Percentiles rank a stretch among this genome's conserved stretches.
phyloP scores from a whole-genome alignment of 2,329 filamentous ascomycete species.

The Bipolaris bicolor region DNA sequence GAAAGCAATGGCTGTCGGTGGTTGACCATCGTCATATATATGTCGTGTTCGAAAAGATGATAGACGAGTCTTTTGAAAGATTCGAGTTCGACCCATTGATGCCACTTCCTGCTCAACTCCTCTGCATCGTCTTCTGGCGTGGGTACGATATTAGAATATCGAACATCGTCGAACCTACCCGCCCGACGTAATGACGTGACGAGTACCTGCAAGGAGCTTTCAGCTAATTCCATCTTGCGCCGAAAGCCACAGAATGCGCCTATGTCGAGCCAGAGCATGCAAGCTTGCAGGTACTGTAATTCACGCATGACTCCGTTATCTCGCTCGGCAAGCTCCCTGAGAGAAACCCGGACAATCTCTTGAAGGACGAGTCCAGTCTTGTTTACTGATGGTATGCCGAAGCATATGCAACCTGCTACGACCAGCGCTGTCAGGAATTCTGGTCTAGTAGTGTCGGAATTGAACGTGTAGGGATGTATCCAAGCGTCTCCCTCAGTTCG shows the following conservation, averaged over 20 bases:
- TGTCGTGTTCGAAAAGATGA: constrained; percentile 31
- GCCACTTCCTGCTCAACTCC: constrained; percentile 67
- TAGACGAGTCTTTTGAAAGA: constrained; percentile 61
- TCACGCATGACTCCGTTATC: constrained; percentile 50
- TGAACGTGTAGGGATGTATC: constrained; percentile 43
- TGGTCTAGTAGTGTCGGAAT: constrained; percentile 27
- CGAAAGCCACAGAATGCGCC: constrained; percentile 63
- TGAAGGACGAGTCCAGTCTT: constrained; percentile 39
- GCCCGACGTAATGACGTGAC: constrained; percentile 61
- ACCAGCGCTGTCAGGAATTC: constrained; percentile 39
- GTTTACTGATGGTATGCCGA: constrained; percentile 39
- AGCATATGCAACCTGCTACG: constrained; percentile 42
- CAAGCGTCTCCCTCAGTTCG: constrained; percentile 41
- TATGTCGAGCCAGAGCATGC: constrained; percentile 57
- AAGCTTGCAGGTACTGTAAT: constrained; percentile 59
- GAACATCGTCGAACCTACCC: constrained; percentile 62
- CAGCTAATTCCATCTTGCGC: constrained; percentile 62
- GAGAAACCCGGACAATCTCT: constrained; percentile 39
- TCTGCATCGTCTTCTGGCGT: constrained; percentile 38
- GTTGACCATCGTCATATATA: constrained; percentile 29
- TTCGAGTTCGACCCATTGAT: constrained; percentile 65
- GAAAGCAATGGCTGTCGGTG: constrained; percentile 62
- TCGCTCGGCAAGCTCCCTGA: constrained; percentile 33
- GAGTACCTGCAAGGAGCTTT: constrained; percentile 60
- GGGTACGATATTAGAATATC: not conserved